Evolutionary conservation across 2,329 filamentous ascomycete genomes (phyloP), one percentile per base, ranked within the genome.

Genomic region (Coniochaeta prunicola): DNA sequence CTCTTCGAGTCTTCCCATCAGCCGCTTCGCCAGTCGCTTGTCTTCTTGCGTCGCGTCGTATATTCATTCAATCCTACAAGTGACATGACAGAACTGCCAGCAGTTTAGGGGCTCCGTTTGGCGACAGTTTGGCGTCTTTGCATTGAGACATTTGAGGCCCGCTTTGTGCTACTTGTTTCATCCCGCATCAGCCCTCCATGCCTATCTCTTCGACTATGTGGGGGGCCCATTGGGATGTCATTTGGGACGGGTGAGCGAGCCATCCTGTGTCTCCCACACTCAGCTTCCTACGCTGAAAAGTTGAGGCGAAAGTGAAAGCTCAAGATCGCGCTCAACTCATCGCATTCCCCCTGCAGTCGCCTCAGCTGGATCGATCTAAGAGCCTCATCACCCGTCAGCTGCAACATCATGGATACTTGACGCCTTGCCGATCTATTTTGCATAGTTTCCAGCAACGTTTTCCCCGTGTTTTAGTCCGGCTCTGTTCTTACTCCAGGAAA

Each of bases 231-330:
- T 45, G 21, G 13, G 19, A 21, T 50, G 45, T 8, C 5, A 6
- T 50, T 9, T 45, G 3, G 19, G 19, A 26, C 12, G 19, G 19
- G 26, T 8, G 40, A 24, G n/a, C 9, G 21, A 24, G 6, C n/a
- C 24, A 5, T 30, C 24, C 13, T 15, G 21, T 50, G 24, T 24
- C 24, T 28, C 45, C 40, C 45, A 13, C 21, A 24, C 19, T 50
- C 45, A 50, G 45, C 45, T 50, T 28, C 45, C n/a, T 1, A 50
- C 45, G 26, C 45, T 50, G 45, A 50, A 30, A 50, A 21, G 45
- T 50, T 50, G 45, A 50, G 45, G 45, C 45, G 45, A 50, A 50
- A 50, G 45, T 28, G 45, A 50, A 50, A 50, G 45, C 45, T 50
- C 45, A 50, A 50, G 45, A 50, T 50, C 45, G 45, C 45, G 45